Evolutionary conservation across 2,329 filamentous ascomycete genomes (phyloP).

Genomic region (Colletotrichum horii): DNA sequence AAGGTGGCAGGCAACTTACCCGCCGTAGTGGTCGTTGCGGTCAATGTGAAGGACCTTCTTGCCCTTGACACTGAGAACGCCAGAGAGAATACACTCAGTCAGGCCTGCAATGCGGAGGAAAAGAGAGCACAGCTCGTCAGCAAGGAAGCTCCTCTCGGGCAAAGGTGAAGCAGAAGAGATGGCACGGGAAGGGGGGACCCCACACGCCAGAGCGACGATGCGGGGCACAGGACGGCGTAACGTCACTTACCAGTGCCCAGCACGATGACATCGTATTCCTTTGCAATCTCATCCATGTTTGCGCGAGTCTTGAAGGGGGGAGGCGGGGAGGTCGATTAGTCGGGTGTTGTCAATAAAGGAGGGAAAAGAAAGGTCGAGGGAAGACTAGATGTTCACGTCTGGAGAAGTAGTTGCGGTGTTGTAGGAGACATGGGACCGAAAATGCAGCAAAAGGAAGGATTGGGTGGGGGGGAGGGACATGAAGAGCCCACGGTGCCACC

Average conservation of each 20-base stretch:
- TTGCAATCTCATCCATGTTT: slow-evolving; percentile 95
- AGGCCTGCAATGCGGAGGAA: slow-evolving; percentile 65
- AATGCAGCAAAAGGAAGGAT: slow-evolving; percentile 20
- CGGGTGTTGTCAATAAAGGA: slow-evolving; percentile 10
- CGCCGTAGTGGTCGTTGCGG: slow-evolving; percentile 97
- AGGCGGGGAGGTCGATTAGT: not conserved
- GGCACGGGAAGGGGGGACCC: slow-evolving; percentile 1
- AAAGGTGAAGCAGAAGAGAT: not conserved
- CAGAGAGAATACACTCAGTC: slow-evolving; percentile 98
- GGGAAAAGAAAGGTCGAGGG: slow-evolving; percentile 5
- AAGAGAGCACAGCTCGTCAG: slow-evolving; percentile 29
- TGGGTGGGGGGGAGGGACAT: not conserved
- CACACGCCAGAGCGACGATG: slow-evolving; percentile 25
- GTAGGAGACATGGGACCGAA: slow-evolving; percentile 18
- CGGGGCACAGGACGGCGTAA: slow-evolving; percentile 34
- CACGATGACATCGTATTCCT: slow-evolving; percentile 98
- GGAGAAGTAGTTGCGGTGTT: slow-evolving; percentile 21
- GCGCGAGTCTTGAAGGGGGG: slow-evolving; percentile 25
- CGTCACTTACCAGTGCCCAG: slow-evolving; percentile 84
- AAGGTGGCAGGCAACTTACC: slow-evolving; percentile 61
- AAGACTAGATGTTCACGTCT: slow-evolving; percentile 2
- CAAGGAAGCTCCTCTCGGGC: slow-evolving; percentile 26
- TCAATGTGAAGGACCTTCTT: slow-evolving; percentile 99
- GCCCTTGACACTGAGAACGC: slow-evolving; percentile 96
- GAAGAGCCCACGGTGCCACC: slow-evolving; percentile 4